These are phyloP conservation scores for Cutaneotrichosporon dermatis DNA, from an alignment of 1,284 basidiomycete species.

Conservation along the genomic window DNA sequence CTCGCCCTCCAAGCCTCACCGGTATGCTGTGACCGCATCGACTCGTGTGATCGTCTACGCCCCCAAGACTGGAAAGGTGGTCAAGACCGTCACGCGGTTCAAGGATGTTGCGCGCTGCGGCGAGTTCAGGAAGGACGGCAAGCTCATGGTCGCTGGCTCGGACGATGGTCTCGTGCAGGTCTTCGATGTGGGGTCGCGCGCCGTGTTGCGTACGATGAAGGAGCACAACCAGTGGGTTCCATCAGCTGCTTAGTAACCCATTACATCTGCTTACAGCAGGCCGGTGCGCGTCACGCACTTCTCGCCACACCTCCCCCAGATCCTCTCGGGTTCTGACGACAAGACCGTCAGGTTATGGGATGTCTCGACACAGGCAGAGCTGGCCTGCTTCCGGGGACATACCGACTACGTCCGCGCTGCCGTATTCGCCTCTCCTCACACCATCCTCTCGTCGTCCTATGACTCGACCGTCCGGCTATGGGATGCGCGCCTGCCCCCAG, in stretches of 20 bases:
- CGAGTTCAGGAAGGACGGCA: slow-evolving; percentile 84
- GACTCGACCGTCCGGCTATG: slow-evolving; percentile 87
- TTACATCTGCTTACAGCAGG: slow-evolving; percentile 30
- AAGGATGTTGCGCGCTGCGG: slow-evolving; percentile 91
- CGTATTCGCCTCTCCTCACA: slow-evolving; percentile 75
- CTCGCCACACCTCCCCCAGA: slow-evolving; percentile 73
- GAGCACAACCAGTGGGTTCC: slow-evolving; percentile 82
- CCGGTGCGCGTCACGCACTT: slow-evolving; percentile 94
- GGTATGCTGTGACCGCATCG: slow-evolving; percentile 92
- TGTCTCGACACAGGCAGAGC: slow-evolving; percentile 77
- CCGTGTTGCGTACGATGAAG: slow-evolving; percentile 86
- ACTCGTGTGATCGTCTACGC: slow-evolving; percentile 94
- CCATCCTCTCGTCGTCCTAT: slow-evolving; percentile 90
- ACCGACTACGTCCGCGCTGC: slow-evolving; percentile 95
- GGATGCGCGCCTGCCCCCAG: slow-evolving; percentile 60
- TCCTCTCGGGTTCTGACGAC: slow-evolving; percentile 95
- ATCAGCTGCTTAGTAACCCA: no score
- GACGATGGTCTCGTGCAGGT: slow-evolving; percentile 93
- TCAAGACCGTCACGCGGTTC: slow-evolving; percentile 93
- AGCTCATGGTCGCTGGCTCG: slow-evolving; percentile 90
- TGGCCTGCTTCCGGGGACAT: slow-evolving; percentile 77
- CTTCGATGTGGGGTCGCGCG: slow-evolving; percentile 91
- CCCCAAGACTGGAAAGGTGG: slow-evolving; percentile 88
- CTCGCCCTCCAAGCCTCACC: slow-evolving; percentile 74
- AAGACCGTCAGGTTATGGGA: slow-evolving; percentile 93